Base-by-base conservation (phyloP, 164 flowering plant genomes). In the Macadamia integrifolia region DNA sequence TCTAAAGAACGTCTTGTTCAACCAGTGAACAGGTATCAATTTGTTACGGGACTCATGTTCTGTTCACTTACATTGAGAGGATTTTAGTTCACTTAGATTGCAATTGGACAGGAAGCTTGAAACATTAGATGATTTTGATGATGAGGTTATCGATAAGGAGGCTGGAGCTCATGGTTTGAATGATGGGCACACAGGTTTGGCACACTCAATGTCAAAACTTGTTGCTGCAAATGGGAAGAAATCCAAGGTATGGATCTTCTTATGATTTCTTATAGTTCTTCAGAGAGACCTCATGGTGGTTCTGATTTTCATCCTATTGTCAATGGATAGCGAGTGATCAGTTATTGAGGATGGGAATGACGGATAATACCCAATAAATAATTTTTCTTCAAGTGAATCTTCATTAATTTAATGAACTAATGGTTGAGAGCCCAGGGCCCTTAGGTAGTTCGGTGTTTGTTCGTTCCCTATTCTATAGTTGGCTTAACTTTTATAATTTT, bases 111-210 rank as follows among this genome's bases (percentile, higher is more conserved):
- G 96, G 58, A 74, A 74, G 68, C 85, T 90, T 53, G 92, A 89
- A 74, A 84, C 96, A 60, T 58, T 79, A 11, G 92, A 87, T 76
- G 97, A 89, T 80, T 94, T 87, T 81, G 89, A 77, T 74, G 99
- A 92, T 75, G 96, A 88, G 60, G 74, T 84, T 67, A 55, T 66
- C 44, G 73, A 76, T 67, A 76, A 73, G 61, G 78, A 58, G 48
- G 77, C 61, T 9, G 75, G 75, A 8, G n/a, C 43, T n/a, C 62
- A 18, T 30, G 76, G 71, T 30, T 46, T 61, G 66, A 73, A 35
- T 48, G 78, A 76, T 69, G 85, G 80, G 42, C 68, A 43, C 68
- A 69, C 72, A 40, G 60, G 61, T 65, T 70, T 77, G 58, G 59
- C 62, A 69, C 75, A 56, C 17, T 62, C 81, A 32, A 75, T 87